These are phyloP conservation scores for Penicillium angulare DNA, from an alignment of 495 filamentous ascomycete genomes.

Conservation along the genomic window DNA sequence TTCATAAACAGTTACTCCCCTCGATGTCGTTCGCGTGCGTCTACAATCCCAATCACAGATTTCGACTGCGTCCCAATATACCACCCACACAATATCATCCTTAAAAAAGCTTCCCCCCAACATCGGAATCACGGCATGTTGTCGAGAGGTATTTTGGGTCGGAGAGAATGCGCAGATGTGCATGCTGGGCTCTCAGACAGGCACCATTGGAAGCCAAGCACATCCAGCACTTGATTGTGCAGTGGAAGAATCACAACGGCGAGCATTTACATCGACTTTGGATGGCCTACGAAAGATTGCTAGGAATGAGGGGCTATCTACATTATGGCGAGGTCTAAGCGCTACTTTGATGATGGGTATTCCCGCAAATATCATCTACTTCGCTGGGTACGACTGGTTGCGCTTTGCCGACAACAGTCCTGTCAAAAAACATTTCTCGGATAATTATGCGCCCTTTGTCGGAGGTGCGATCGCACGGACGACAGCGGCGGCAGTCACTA, in stretches of 20 bases:
- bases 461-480: conserved; percentile 77
- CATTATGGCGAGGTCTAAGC: conserved; percentile 90
- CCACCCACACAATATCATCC: conserved; percentile 48
- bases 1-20: conserved; percentile 74
- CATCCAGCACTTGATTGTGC: conserved; percentile 65
- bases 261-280: conserved; percentile 83
- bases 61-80: conserved; percentile 36
- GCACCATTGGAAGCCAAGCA: conserved; percentile 30
- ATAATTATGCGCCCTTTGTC: conserved; percentile 71
- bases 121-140: conserved; percentile 92
- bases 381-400: conserved; percentile 96
- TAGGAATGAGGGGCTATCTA: conserved; percentile 83
- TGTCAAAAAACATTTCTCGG: conserved; percentile 56
- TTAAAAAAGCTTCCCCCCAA: conserved; percentile 69
- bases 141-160: conserved; percentile 95
- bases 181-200: conserved; percentile 54
- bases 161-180: conserved; percentile 83
- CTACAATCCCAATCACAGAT: conserved; percentile 76
- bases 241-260: conserved; percentile 78
- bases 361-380: conserved; percentile 96
- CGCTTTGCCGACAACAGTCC: conserved; percentile 69
- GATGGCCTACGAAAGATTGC: conserved; percentile 95
- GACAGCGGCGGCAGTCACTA: conserved; percentile 77
- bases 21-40: conserved; percentile 95
- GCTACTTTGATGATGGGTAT: conserved; percentile 93